Percentiles rank a stretch among this genome's conserved stretches.
phyloP scores from a whole-genome alignment of 2,329 filamentous ascomycete genomes.

The Fusarium armeniacum region DNA sequence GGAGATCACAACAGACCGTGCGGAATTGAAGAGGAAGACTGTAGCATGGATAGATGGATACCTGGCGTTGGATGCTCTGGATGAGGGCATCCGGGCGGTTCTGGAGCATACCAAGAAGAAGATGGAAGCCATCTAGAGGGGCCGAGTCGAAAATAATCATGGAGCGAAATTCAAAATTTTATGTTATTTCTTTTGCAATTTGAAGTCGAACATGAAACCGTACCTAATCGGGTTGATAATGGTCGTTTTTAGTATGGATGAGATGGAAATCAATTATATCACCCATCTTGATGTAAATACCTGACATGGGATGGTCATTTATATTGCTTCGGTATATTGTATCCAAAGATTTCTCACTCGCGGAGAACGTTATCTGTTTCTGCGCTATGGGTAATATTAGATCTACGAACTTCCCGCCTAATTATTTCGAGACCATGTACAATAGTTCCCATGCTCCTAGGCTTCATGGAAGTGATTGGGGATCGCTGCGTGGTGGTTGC shows the following conservation, averaged over 20 bases:
- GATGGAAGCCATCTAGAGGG: slow-evolving; percentile 33
- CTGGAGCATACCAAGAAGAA: slow-evolving; percentile 65
- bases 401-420: neutral
- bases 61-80: slow-evolving; percentile 64
- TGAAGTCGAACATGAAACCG: neutral
- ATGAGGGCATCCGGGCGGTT: slow-evolving; percentile 69
- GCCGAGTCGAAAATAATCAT: neutral
- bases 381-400: neutral
- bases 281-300: neutral
- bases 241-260: neutral
- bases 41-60: slow-evolving; percentile 68
- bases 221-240: too few relatives aligned
- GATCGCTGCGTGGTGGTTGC: slow-evolving; percentile 43
- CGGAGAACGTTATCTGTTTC: too few relatives aligned
- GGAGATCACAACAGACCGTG: slow-evolving; percentile 61
- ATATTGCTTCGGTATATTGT: neutral
- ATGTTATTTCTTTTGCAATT: neutral
- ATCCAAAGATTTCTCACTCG: neutral
- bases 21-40: slow-evolving; percentile 63
- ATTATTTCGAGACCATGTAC: neutral
- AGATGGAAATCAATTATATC: neutral
- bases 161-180: slow-evolving; percentile 11
- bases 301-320: neutral
- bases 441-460: slow-evolving; percentile 3
- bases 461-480: slow-evolving; percentile 7